Evolutionary conservation across 768 basidiomycete genomes (phyloP).

Genomic region (Dioszegia crocea): DNA sequence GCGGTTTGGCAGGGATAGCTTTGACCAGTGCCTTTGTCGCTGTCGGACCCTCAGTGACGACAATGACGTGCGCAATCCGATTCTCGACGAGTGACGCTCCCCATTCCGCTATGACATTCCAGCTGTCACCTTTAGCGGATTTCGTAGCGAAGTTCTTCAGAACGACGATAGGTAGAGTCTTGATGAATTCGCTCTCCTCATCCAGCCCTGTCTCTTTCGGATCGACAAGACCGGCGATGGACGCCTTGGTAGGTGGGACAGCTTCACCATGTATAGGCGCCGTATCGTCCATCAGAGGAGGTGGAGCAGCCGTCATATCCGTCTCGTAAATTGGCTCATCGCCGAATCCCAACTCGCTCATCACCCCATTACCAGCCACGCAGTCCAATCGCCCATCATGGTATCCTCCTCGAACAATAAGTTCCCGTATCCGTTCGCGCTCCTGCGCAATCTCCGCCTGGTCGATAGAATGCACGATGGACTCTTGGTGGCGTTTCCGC

Average conservation of each 20-base stretch:
- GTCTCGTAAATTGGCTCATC: slow-evolving; percentile 59
- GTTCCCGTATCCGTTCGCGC: slow-evolving; percentile 40
- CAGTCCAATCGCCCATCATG: slow-evolving; percentile 84
- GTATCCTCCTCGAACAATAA: slow-evolving; percentile 65
- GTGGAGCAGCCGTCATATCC: slow-evolving; percentile 41
- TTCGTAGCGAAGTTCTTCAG: slow-evolving; percentile 72
- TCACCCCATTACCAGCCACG: slow-evolving; percentile 77
- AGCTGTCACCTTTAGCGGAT: slow-evolving; percentile 64
- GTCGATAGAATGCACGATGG: slow-evolving; percentile 52
- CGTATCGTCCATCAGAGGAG: slow-evolving; percentile 34
- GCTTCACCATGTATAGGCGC: slow-evolving; percentile 33
- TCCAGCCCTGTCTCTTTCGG: slow-evolving; percentile 27
- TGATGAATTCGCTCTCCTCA: slow-evolving; percentile 53
- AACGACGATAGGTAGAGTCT: slow-evolving; percentile 75
- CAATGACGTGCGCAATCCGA: slow-evolving; percentile 85
- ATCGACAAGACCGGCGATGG: slow-evolving; percentile 7
- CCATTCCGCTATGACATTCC: slow-evolving; percentile 77
- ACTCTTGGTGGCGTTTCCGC: slow-evolving; percentile 47
- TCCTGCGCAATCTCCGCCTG: slow-evolving; percentile 45
- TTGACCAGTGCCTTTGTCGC: slow-evolving; percentile 70
- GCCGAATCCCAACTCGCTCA: slow-evolving; percentile 78
- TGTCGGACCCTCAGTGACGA: slow-evolving; percentile 84
- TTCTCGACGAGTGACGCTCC: slow-evolving; percentile 74
- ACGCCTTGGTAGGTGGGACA: slow-evolving; percentile 31
- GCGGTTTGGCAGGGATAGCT: slow-evolving; percentile 78